Percentiles rank a stretch among this genome's conserved stretches.
These are phyloP conservation scores for Yarrowia sp. DNA, from an alignment of 805 yeast species.

Conservation along the genomic window DNA sequence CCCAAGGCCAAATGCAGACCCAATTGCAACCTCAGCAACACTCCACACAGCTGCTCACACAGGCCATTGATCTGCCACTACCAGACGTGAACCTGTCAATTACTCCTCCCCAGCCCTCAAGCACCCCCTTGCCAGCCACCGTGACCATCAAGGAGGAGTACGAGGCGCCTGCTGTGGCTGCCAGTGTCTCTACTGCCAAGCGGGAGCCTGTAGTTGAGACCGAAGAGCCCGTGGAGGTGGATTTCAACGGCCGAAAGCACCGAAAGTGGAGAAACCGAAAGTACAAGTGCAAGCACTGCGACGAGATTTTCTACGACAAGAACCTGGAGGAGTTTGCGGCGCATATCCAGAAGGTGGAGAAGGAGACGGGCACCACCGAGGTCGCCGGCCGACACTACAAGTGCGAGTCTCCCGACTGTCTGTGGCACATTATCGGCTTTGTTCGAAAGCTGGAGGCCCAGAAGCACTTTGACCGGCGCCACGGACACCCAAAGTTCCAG, in stretches of 20 bases:
- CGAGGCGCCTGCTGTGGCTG: background rate
- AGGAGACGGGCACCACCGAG: conserved; percentile 39
- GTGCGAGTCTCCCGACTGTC: conserved; percentile 45
- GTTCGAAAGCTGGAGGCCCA: conserved; percentile 47
- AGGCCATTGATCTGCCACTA: conserved; percentile 17
- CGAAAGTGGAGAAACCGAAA: conserved; percentile 43
- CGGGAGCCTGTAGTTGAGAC: background rate
- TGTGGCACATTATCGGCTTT: conserved; percentile 46
- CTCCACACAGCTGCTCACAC: conserved; percentile 11
- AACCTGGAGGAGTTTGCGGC: conserved; percentile 42
- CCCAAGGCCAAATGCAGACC: conserved; percentile 4
- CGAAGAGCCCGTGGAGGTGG: conserved; percentile 37
- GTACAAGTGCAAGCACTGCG: conserved; percentile 43
- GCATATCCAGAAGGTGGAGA: conserved; percentile 42
- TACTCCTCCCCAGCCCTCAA: conserved; percentile 31
- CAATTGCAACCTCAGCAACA: conserved; percentile 3
- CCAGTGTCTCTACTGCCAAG: background rate
- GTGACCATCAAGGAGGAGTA: conserved; percentile 26
- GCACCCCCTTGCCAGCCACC: conserved; percentile 4
- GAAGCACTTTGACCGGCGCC: conserved; percentile 46
- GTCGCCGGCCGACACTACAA: conserved; percentile 44
- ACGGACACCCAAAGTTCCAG: conserved; percentile 46
- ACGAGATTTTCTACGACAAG: conserved; percentile 41
- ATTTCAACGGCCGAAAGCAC: conserved; percentile 43
- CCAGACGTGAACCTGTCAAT: conserved; percentile 29